phyloP scores from a whole-genome alignment of 108 stramenopile species.

The Cafeteria roenbergensis region DNA sequence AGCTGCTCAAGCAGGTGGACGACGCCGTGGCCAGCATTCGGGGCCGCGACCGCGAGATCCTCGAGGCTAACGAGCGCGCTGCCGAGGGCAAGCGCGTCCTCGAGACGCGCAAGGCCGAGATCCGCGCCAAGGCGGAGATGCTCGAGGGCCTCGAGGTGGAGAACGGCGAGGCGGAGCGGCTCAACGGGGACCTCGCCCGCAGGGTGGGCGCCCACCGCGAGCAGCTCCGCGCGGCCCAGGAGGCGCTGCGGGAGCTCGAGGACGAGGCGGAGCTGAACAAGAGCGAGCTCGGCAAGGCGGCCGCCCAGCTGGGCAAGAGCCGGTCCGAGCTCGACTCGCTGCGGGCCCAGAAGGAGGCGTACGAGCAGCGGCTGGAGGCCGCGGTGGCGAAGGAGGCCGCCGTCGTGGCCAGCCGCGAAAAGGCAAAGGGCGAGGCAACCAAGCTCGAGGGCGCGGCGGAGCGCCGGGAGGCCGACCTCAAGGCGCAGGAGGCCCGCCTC shows the following conservation, averaged over 20 bases:
- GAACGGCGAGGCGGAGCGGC: slow-evolving; percentile 26
- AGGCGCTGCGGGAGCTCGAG: slow-evolving; percentile 33
- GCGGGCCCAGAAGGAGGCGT: slow-evolving; percentile 24
- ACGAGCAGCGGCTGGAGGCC: slow-evolving; percentile 16
- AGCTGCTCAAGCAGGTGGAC: slow-evolving; percentile 62
- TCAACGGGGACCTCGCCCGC: slow-evolving; percentile 47
- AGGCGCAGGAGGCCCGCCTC: slow-evolving; percentile 42
- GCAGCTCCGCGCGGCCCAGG: slow-evolving; percentile 33
- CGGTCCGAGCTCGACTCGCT: slow-evolving; percentile 34
- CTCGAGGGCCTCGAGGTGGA: slow-evolving; percentile 20
- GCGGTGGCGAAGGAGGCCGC: slow-evolving; percentile 15
- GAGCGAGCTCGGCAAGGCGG: slow-evolving; percentile 40
- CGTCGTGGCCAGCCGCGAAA: too few relatives aligned
- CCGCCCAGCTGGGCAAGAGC: slow-evolving; percentile 32
- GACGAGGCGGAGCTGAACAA: slow-evolving; percentile 56
- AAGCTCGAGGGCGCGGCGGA: slow-evolving; percentile 42
- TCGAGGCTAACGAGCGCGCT: slow-evolving; percentile 33
- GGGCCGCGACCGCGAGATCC: slow-evolving; percentile 56
- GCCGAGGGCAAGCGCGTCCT: slow-evolving; percentile 19
- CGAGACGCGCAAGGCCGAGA: slow-evolving; percentile 27
- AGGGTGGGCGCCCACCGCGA: slow-evolving; percentile 44
- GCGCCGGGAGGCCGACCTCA: slow-evolving; percentile 41
- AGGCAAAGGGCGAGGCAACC: slow-evolving; percentile 34
- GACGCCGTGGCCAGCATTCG: slow-evolving; percentile 56
- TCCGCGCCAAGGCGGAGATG: slow-evolving; percentile 19